A percentile compares a stretch with the other conserved stretches of the same genome.
These are phyloP conservation scores for Yamadazyma atlantica DNA, from an alignment of 1,139 yeast species.

Conservation along the genomic window DNA sequence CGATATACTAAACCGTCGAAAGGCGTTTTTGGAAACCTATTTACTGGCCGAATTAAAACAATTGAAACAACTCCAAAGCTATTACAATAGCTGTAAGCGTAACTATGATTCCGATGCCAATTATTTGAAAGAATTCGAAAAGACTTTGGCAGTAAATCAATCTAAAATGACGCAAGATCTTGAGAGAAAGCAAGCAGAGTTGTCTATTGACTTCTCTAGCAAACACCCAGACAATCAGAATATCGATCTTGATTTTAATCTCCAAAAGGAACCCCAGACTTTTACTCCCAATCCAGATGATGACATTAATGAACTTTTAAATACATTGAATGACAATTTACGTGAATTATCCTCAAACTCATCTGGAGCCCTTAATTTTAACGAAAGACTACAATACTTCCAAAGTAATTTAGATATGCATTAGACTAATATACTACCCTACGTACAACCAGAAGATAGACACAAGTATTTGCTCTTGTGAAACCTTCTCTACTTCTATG, in stretches of 20 bases:
- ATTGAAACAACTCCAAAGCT: slow-evolving; percentile 31
- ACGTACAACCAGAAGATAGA: slow-evolving; percentile 34
- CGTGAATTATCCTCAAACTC: slow-evolving; percentile 20
- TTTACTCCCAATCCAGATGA: slow-evolving; percentile 29
- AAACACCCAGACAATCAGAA: background rate
- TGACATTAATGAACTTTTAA: slow-evolving; percentile 22
- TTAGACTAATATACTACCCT: slow-evolving; percentile 13
- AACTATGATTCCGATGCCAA: slow-evolving; percentile 31
- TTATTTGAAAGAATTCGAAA: slow-evolving; percentile 30
- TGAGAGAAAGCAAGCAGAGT: slow-evolving; percentile 1
- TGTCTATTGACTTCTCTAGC: background rate
- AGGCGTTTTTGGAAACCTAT: slow-evolving; percentile 36
- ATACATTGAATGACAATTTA: slow-evolving; percentile 19
- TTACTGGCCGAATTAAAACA: slow-evolving; percentile 45
- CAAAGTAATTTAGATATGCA: slow-evolving; percentile 25
- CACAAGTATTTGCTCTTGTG: slow-evolving; percentile 16
- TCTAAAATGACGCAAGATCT: slow-evolving; percentile 12
- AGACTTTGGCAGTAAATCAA: slow-evolving; percentile 16
- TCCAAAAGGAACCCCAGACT: background rate
- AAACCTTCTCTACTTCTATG: slow-evolving; percentile 3
- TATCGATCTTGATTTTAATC: background rate
- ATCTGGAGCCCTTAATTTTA: slow-evolving; percentile 19
- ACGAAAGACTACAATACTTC: slow-evolving; percentile 27
- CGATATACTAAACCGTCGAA: slow-evolving; percentile 31
- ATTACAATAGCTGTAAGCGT: slow-evolving; percentile 23